These are phyloP conservation scores for Uronychia binucleata DNA, from an alignment of 73 alveolate species.

Conservation along the genomic window DNA sequence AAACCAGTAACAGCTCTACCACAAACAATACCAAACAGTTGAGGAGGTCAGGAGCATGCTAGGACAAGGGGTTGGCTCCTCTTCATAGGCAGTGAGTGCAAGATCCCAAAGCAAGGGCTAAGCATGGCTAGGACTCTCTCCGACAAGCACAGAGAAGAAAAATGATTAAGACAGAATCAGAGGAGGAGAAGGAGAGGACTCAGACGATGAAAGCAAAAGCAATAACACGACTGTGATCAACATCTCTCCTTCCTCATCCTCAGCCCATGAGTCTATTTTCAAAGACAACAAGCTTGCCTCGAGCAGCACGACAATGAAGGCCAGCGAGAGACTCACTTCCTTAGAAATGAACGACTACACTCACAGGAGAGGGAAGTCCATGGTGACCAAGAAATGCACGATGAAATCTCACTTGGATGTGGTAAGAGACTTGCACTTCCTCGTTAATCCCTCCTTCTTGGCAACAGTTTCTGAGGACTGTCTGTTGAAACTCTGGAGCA, in stretches of 20 bases:
- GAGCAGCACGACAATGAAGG: background rate
- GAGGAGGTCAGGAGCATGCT: too few relatives aligned
- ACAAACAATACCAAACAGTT: background rate
- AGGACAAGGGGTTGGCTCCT: too few relatives aligned
- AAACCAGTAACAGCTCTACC: background rate
- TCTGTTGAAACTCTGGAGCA: conserved; percentile 76
- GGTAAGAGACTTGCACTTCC: conserved; percentile 32
- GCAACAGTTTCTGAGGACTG: conserved; percentile 88
- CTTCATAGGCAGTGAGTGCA: too few relatives aligned
- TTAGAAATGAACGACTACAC: background rate
- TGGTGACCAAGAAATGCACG: background rate
- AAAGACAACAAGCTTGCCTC: background rate
- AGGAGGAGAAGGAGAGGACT: too few relatives aligned
- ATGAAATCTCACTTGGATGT: conserved; percentile 43
- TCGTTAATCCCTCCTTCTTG: conserved; percentile 28
- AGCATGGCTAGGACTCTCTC: too few relatives aligned
- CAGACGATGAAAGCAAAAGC: background rate
- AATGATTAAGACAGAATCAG: too few relatives aligned
- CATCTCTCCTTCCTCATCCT: background rate
- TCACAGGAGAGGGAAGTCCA: background rate
- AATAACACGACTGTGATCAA: background rate
- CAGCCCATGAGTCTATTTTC: background rate
- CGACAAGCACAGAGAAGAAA: too few relatives aligned
- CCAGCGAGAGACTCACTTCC: background rate
- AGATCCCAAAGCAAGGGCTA: too few relatives aligned